Evolutionary conservation across 2,329 filamentous ascomycete species (phyloP).

Genomic region (Aspergillus japonicus): DNA sequence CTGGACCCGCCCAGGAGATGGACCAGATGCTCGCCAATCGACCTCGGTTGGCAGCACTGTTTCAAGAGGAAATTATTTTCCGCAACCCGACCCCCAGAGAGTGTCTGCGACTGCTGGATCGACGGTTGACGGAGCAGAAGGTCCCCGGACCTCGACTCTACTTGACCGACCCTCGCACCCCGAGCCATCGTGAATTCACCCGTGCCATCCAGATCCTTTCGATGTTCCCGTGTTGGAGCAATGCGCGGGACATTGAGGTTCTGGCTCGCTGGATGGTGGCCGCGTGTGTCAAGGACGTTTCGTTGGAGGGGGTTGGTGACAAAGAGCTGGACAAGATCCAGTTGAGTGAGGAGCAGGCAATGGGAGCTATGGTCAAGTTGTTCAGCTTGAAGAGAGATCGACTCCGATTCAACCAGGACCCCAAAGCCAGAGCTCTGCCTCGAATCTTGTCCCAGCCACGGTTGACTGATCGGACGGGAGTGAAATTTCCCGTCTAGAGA

Average conservation of each 20-base stretch:
- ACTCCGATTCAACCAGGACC: conserved; percentile 20
- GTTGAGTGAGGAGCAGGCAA: conserved; percentile 20
- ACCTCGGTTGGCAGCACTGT: conserved; percentile 18
- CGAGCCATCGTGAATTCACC: conserved; percentile 21
- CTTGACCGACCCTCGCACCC: conserved; percentile 15
- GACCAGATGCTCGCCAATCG: conserved; percentile 20
- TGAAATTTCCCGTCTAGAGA: conserved; percentile 19
- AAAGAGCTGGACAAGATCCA: conserved; percentile 6
- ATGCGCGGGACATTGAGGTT: conserved; percentile 19
- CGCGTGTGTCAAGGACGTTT: conserved; percentile 11
- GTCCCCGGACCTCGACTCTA: conserved; percentile 14
- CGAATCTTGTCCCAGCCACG: conserved; percentile 20
- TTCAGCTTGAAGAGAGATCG: conserved; percentile 22
- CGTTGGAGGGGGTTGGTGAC: conserved; percentile 11
- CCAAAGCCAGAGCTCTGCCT: conserved; percentile 18
- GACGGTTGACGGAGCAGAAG: conserved; percentile 16
- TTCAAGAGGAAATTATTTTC: conserved; percentile 23
- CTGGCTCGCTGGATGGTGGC: conserved; percentile 23
- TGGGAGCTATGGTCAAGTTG: conserved; percentile 20
- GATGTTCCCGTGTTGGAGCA: conserved; percentile 24
- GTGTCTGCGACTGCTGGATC: conserved; percentile 20
- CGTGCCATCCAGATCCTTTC: conserved; percentile 22
- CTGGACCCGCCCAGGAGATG: conserved; percentile 18
- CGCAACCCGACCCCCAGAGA: conserved; percentile 21
- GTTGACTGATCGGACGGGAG: conserved; percentile 14